phyloP scores from a whole-genome alignment of 1,284 basidiomycete genomes.

The Moesziomyces antarcticus region DNA sequence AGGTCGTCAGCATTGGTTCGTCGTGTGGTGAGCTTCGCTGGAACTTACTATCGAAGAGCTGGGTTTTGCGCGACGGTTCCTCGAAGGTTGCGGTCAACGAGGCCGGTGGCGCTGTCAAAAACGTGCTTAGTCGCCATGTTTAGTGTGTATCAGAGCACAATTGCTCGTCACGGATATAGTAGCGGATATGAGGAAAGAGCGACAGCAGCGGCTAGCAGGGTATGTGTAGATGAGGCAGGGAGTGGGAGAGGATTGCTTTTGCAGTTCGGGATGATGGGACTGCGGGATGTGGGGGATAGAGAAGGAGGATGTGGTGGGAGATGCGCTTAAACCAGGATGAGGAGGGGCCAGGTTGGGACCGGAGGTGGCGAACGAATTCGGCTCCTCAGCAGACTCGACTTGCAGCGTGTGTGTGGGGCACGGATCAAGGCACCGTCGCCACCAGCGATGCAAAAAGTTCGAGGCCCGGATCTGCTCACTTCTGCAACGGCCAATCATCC shows the following conservation, averaged over 20 bases:
- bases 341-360: neutral
- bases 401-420: neutral
- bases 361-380: neutral
- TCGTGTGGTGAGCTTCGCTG: neutral
- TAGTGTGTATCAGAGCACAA: slow-evolving; percentile 1
- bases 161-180: neutral
- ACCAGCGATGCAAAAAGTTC: neutral
- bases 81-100: slow-evolving; percentile 63
- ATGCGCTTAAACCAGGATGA: neutral
- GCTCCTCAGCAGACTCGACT: neutral
- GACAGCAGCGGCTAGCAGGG: neutral
- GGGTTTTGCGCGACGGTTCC: slow-evolving; percentile 66
- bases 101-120: slow-evolving; percentile 62
- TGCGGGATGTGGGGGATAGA: neutral
- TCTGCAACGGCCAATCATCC: neutral
- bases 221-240: too few relatives aligned
- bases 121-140: slow-evolving; percentile 67
- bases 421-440: neutral
- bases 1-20: neutral
- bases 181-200: neutral
- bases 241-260: neutral
- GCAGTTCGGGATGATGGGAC: neutral
- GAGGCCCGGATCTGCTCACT: neutral
- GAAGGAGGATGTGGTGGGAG: neutral
- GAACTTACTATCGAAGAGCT: slow-evolving; percentile 59